Conservation (phyloP, 345 rosid species). For the Eutrema yunnanense region DNA sequence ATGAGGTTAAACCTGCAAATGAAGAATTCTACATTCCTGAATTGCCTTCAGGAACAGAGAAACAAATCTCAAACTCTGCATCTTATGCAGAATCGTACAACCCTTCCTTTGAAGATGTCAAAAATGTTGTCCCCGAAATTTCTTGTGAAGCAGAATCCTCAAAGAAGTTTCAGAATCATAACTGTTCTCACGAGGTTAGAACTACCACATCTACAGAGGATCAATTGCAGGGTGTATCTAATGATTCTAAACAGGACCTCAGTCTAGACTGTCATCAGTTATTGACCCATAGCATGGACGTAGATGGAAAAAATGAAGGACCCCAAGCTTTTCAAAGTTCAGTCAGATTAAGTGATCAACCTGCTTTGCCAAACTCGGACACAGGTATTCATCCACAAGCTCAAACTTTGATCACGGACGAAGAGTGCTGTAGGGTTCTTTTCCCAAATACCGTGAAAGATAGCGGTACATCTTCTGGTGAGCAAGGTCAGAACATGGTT, state of each 20-base stretch:
- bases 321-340: constrained; percentile 41
- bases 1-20: constrained; percentile 32
- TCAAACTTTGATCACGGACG: constrained; percentile 65
- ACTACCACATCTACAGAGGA: constrained; percentile 38
- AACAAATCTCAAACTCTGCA: constrained; percentile 50
- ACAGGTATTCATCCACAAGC: constrained; percentile 38
- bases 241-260: constrained; percentile 44
- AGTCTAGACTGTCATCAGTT: constrained; percentile 44
- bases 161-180: constrained; percentile 40
- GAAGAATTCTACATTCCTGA: constrained; percentile 48
- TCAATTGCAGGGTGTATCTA: constrained; percentile 42
- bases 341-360: constrained; percentile 36
- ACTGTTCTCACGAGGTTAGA: constrained; percentile 34
- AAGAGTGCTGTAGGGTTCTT: constrained; percentile 78
- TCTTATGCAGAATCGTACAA: constrained; percentile 56
- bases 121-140: constrained; percentile 48
- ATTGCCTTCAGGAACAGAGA: constrained; percentile 40
- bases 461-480: constrained; percentile 35
- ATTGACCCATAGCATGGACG: constrained; percentile 36
- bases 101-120: constrained; percentile 45
- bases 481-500: constrained; percentile 34
- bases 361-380: constrained; percentile 38
- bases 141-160: constrained; percentile 52
- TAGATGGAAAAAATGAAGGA: constrained; percentile 40
- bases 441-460: constrained; percentile 53